A percentile compares a stretch with the other conserved stretches of the same genome.
Evolutionary conservation across 768 basidiomycete species (phyloP).

Genomic region (Mycena latifolia): DNA sequence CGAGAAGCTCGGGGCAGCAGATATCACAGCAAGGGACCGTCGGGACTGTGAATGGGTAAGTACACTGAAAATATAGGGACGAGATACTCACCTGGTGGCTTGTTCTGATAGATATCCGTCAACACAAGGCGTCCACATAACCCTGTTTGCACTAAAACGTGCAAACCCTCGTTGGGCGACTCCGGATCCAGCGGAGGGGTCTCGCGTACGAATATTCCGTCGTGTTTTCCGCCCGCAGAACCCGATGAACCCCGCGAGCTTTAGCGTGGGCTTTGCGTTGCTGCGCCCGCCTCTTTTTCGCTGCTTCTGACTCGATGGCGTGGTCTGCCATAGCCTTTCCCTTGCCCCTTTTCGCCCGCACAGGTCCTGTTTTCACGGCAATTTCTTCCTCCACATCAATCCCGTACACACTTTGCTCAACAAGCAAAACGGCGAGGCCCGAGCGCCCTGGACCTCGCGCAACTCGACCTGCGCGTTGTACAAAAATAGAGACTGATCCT

Average conservation of each 20-base stretch:
- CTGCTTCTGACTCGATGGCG: neutral
- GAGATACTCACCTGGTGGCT: neutral
- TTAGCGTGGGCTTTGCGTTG: neutral
- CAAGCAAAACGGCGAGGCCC: neutral
- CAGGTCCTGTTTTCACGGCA: too few relatives aligned
- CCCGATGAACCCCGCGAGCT: neutral
- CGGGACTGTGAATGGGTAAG: too few relatives aligned
- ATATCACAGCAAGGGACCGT: too few relatives aligned
- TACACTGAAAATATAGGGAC: too few relatives aligned
- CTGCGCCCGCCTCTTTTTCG: neutral
- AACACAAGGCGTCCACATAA: neutral
- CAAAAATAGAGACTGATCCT: neutral
- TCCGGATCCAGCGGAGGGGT: conserved; percentile 5
- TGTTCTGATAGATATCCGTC: neutral
- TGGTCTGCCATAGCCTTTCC: neutral
- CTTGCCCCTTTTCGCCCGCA: neutral
- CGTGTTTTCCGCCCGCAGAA: neutral
- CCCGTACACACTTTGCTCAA: neutral
- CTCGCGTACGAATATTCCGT: neutral
- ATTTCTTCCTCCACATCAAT: neutral
- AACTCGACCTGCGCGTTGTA: conserved; percentile 1
- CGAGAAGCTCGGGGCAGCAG: too few relatives aligned
- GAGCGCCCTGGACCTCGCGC: neutral
- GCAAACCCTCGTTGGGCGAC: neutral
- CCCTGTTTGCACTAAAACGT: conserved; percentile 1